A percentile compares a stretch with the other conserved stretches of the same genome.
Evolutionary conservation across 228 moss, liverwort and hornwort species (phyloP).

Genomic region (Sphagnum fallax): DNA sequence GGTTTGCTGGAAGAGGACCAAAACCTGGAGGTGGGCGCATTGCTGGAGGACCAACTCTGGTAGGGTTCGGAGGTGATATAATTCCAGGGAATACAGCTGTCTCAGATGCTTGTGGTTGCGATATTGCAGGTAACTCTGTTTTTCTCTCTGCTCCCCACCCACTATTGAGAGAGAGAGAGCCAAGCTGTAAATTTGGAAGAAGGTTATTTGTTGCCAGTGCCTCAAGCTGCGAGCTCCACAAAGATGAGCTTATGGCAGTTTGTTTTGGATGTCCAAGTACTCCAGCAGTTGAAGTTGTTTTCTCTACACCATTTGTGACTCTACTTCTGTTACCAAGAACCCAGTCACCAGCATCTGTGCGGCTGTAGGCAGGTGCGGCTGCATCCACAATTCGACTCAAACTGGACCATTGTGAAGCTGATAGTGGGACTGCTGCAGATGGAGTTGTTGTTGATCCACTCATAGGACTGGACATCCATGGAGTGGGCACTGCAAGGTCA

Average conservation of each 20-base stretch:
- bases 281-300: constrained; percentile 22
- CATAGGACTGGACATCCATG: constrained; percentile 12
- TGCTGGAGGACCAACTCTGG: constrained; percentile 15
- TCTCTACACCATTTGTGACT: constrained; percentile 25
- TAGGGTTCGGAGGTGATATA: constrained; percentile 5
- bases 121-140: not conserved
- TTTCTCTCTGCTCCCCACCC: constrained; percentile 14
- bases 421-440: constrained; percentile 20
- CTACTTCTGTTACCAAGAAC: constrained; percentile 16
- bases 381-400: constrained; percentile 30
- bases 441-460: constrained; percentile 15
- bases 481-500: constrained; percentile 38
- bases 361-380: constrained; percentile 9
- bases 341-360: constrained; percentile 22
- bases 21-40: constrained; percentile 59
- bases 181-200: not conserved
- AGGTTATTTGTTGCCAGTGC: constrained; percentile 10
- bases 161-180: not conserved
- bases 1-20: constrained; percentile 46
- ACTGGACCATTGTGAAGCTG: constrained; percentile 42
- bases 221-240: constrained; percentile 42
- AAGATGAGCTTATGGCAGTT: constrained; percentile 24
- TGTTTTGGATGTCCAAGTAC: constrained; percentile 50
- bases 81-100: constrained; percentile 5
- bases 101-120: not conserved